Evolutionary conservation across 73 alveolate genomes (phyloP).

Genomic region (Uronychia binucleata): DNA sequence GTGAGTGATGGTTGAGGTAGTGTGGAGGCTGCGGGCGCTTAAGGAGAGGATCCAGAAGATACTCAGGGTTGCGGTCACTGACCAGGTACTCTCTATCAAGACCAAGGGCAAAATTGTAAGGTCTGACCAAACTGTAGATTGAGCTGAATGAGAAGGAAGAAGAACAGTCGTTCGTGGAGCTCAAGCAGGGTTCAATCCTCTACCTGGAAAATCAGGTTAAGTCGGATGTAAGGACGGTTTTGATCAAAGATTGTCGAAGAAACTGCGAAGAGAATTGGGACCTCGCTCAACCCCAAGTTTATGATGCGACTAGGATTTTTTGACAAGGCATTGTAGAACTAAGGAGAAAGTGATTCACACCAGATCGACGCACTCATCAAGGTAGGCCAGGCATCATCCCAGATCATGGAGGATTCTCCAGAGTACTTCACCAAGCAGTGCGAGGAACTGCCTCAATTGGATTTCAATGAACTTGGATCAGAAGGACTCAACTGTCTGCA

Average conservation of each 20-base stretch:
- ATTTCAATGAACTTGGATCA: slow-evolving; percentile 5
- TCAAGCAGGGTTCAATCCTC: neutral
- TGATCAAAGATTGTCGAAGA: neutral
- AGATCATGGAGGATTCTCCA: neutral
- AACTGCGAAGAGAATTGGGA: neutral
- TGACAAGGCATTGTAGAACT: neutral
- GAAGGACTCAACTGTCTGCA: slow-evolving; percentile 44
- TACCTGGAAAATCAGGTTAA: neutral
- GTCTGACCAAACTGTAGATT: neutral
- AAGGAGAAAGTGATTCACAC: neutral
- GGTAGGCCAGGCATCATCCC: neutral
- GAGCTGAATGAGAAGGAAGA: neutral
- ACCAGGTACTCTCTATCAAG: neutral
- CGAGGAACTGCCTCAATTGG: neutral
- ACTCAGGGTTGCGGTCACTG: neutral
- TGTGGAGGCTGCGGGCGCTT: too few species aligned
- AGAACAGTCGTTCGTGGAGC: neutral
- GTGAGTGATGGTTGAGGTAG: too few species aligned
- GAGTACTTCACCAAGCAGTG: neutral
- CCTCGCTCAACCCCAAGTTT: neutral
- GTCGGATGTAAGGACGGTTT: neutral
- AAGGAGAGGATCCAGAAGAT: neutral
- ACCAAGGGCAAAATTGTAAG: neutral
- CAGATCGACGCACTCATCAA: neutral
- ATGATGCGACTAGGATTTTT: neutral